Evolutionary conservation across 2,329 filamentous ascomycete species (phyloP).

Genomic region (Xylariaceae sp.): DNA sequence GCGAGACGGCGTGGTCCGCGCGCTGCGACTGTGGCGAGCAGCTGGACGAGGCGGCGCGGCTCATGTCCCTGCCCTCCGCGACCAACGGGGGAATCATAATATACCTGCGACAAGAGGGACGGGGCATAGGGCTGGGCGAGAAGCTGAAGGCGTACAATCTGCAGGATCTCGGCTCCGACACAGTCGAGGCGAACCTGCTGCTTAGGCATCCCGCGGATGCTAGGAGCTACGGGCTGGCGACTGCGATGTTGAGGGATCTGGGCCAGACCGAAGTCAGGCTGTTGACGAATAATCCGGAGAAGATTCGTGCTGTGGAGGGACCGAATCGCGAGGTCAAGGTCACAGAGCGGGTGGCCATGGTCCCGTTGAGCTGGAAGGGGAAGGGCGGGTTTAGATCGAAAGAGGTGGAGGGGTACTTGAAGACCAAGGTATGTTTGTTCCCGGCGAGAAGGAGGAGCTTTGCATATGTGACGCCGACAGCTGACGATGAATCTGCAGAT

Average conservation of each 20-base stretch:
- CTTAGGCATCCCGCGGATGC: slow-evolving; percentile 92
- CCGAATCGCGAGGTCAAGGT: slow-evolving; percentile 85
- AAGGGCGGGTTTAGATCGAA: slow-evolving; percentile 78
- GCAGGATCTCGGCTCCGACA: slow-evolving; percentile 95
- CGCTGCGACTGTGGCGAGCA: slow-evolving; percentile 98
- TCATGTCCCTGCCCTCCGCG: slow-evolving; percentile 75
- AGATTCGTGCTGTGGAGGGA: slow-evolving; percentile 90
- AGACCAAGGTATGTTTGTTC: slow-evolving; percentile 74
- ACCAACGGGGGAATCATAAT: slow-evolving; percentile 82
- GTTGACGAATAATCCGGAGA: slow-evolving; percentile 96
- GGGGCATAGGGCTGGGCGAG: slow-evolving; percentile 89
- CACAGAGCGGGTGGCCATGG: slow-evolving; percentile 88
- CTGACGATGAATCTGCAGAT: slow-evolving; percentile 51
- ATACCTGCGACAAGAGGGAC: slow-evolving; percentile 92
- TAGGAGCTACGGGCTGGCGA: slow-evolving; percentile 91
- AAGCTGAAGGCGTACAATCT: slow-evolving; percentile 98
- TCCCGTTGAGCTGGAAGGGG: slow-evolving; percentile 89
- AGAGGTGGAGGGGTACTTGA: slow-evolving; percentile 91
- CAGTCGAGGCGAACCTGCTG: slow-evolving; percentile 90
- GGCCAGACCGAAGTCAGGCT: slow-evolving; percentile 76
- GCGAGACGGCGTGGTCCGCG: slow-evolving; percentile 97
- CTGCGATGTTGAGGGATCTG: slow-evolving; percentile 86
- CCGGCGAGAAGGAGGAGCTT: neutral
- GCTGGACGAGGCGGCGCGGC: slow-evolving; percentile 87
- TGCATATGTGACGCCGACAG: neutral